Percentiles rank a stretch among this genome's conserved stretches.
These are phyloP conservation scores for Flaveria linearis DNA, from an alignment of 129 eudicot species.

Conservation along the genomic window DNA sequence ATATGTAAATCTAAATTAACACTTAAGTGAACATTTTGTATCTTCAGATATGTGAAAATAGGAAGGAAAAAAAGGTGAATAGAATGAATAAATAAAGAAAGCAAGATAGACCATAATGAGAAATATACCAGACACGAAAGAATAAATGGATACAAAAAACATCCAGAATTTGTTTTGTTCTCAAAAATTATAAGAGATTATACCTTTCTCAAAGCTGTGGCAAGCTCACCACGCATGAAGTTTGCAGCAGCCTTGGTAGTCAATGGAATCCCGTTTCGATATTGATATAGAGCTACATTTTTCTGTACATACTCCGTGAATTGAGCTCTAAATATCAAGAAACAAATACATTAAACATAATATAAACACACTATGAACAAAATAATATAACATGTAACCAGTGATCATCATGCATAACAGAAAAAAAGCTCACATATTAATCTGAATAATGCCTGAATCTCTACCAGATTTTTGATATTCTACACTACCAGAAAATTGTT, in stretches of 20 bases:
- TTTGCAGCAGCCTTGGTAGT: constrained; percentile 93
- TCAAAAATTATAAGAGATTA: background rate
- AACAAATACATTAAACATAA: background rate
- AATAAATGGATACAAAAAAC: background rate
- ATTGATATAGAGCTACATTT: constrained; percentile 89
- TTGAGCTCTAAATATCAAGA: constrained; percentile 60
- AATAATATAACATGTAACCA: background rate
- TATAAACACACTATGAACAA: constrained; percentile 3
- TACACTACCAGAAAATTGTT: no score
- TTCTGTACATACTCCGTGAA: constrained; percentile 96
- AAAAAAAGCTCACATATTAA: background rate
- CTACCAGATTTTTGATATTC: no score
- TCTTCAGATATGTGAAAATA: no score
- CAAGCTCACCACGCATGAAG: constrained; percentile 96
- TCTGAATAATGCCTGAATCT: no score
- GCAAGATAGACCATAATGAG: no score
- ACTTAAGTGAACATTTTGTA: no score
- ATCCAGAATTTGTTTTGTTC: background rate
- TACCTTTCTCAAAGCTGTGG: constrained; percentile 97
- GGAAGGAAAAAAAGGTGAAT: no score
- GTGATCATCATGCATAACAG: background rate
- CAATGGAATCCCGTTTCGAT: constrained; percentile 85
- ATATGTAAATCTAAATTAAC: no score
- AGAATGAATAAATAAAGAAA: no score
- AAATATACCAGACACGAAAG: background rate